A percentile compares a stretch with the other conserved stretches of the same genome.
Conservation (phyloP, 2,329 filamentous ascomycete species). For the Xylaria sp. region DNA sequence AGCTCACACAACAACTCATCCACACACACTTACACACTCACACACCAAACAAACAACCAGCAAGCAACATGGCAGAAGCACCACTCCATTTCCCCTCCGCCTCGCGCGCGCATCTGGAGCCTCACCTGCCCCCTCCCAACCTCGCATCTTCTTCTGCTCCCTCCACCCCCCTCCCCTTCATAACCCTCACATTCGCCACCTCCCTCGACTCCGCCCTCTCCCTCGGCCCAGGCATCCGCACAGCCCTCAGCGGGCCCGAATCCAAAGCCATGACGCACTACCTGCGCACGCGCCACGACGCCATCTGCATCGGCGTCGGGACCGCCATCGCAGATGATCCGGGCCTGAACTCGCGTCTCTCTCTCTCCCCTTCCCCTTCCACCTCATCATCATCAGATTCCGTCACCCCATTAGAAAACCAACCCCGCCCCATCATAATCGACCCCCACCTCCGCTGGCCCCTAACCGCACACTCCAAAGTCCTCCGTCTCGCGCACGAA, state of each 20-base stretch:
- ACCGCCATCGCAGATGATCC: conserved; percentile 84
- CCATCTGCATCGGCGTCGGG: conserved; percentile 78
- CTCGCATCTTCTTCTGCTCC: not conserved
- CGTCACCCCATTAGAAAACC: conserved; percentile 33
- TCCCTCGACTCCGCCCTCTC: conserved; percentile 81
- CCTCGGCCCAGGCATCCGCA: conserved; percentile 72
- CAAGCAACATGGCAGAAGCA: conserved; percentile 23
- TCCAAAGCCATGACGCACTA: conserved; percentile 94
- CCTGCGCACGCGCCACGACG: conserved; percentile 74
- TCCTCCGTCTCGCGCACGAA: conserved; percentile 58
- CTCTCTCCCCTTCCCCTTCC: conserved; percentile 32
- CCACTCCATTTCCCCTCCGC: conserved; percentile 27
- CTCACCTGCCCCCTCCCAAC: conserved; percentile 28
- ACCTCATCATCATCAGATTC: not conserved
- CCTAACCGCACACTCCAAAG: conserved; percentile 53
- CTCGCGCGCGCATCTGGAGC: conserved; percentile 29
- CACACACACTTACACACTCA: not conserved
- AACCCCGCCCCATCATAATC: conserved; percentile 76
- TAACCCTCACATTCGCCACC: conserved; percentile 84
- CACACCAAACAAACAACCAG: not conserved
- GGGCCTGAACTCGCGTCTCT: conserved; percentile 73
- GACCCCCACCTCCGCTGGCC: conserved; percentile 75
- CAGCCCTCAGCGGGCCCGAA: conserved; percentile 71
- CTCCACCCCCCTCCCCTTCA: conserved; percentile 28
- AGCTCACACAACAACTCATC: not conserved